phyloP scores from a whole-genome alignment of 2,329 filamentous ascomycete genomes.

The Paecilomyces sp. region DNA sequence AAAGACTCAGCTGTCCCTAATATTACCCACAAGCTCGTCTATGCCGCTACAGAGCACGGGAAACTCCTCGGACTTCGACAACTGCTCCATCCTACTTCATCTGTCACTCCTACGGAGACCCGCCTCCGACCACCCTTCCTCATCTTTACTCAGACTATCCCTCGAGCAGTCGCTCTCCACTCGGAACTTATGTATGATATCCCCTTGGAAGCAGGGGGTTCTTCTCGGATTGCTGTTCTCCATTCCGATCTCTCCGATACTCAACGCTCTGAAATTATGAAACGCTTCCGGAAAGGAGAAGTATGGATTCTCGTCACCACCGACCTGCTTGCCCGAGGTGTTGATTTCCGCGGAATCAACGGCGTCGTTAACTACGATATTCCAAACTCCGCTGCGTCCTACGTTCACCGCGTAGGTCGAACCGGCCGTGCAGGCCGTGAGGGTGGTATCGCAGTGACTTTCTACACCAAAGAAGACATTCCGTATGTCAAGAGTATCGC shows the following conservation, averaged over 20 bases:
- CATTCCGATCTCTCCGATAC: conserved; percentile 78
- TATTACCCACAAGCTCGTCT: conserved; percentile 79
- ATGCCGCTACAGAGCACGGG: conserved; percentile 86
- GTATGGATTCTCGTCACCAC: conserved; percentile 97
- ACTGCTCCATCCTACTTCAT: conserved; percentile 68
- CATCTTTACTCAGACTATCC: conserved; percentile 93
- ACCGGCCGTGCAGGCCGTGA: conserved; percentile 82
- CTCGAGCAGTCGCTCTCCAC: conserved; percentile 78
- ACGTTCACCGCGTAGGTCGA: conserved; percentile 87
- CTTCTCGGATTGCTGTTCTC: conserved; percentile 76
- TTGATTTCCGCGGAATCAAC: conserved; percentile 93
- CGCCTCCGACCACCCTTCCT: conserved; percentile 78
- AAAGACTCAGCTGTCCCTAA: conserved; percentile 95
- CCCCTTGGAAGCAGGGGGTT: conserved; percentile 76
- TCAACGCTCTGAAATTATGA: conserved; percentile 73
- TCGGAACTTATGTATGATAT: conserved; percentile 93
- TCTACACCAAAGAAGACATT: conserved; percentile 94
- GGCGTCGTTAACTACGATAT: conserved; percentile 98
- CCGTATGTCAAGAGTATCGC: conserved; percentile 84
- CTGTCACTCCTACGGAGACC: conserved; percentile 38
- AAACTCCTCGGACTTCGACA: conserved; percentile 89
- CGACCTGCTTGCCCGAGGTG: conserved; percentile 81
- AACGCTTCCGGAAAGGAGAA: conserved; percentile 81
- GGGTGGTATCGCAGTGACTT: conserved; percentile 83
- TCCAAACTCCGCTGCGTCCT: conserved; percentile 79